phyloP scores from a whole-genome alignment of 1,139 yeast genomes.

The Taphrina pruni region DNA sequence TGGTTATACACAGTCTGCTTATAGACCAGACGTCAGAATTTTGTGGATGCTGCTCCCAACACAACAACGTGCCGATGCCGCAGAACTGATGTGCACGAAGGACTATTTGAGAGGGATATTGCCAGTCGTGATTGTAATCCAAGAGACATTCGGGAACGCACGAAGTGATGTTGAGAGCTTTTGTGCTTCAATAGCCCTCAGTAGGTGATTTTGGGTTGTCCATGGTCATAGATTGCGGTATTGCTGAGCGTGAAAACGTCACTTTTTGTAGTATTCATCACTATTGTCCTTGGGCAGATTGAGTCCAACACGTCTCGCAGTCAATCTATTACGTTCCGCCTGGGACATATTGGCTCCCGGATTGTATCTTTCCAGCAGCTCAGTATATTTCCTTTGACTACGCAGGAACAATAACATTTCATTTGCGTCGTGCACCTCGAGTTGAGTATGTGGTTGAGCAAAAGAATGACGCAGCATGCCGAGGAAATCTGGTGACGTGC shows the following conservation, averaged over 20 bases:
- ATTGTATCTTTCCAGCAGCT: conserved; percentile 80
- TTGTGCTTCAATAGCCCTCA: too few relatives aligned
- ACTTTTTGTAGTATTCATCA: conserved; percentile 32
- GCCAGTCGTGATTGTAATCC: too few relatives aligned
- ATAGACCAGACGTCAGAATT: too few relatives aligned
- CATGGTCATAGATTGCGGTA: too few relatives aligned
- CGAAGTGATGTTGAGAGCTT: too few relatives aligned
- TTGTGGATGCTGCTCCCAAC: too few relatives aligned
- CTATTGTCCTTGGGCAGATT: conserved; percentile 57
- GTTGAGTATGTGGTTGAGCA: conserved; percentile 15
- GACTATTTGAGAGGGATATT: too few relatives aligned
- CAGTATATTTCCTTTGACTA: conserved; percentile 78
- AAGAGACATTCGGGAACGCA: too few relatives aligned
- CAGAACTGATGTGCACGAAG: too few relatives aligned
- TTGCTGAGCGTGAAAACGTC: neutral
- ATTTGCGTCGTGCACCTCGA: conserved; percentile 51
- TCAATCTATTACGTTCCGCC: conserved; percentile 73
- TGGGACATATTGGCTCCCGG: conserved; percentile 81
- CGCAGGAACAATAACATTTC: conserved; percentile 64
- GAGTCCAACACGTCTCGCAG: conserved; percentile 87
- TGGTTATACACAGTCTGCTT: too few relatives aligned
- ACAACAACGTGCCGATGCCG: too few relatives aligned
- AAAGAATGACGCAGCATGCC: conserved; percentile 30
- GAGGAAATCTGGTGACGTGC: conserved; percentile 30
- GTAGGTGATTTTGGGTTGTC: too few relatives aligned